These are phyloP conservation scores for Cryphonectria carpinicola DNA, from an alignment of 2,329 filamentous ascomycete species.

Conservation along the genomic window DNA sequence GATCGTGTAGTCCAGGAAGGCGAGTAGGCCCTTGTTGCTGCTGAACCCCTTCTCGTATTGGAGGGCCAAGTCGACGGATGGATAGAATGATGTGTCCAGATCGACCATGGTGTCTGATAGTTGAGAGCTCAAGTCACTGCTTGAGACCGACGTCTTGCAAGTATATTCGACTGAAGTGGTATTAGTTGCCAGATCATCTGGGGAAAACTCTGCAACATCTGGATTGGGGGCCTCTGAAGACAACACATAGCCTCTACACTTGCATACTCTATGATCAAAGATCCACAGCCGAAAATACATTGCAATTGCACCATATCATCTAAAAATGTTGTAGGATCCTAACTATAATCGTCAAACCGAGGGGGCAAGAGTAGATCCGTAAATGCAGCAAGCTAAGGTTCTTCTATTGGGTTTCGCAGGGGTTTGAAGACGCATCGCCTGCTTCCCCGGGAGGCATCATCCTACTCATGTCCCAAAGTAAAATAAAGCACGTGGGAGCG, in stretches of 20 bases:
- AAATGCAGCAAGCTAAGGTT: constrained; percentile 8
- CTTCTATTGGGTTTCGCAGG: constrained; percentile 12
- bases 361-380: neutral
- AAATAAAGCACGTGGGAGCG: neutral
- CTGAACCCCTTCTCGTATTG: constrained; percentile 17
- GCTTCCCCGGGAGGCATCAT: constrained; percentile 1
- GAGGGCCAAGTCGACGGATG: constrained; percentile 12
- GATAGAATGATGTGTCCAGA: constrained; percentile 16
- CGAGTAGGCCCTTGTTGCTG: constrained; percentile 7
- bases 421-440: neutral
- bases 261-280: neutral
- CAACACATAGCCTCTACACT: neutral
- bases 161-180: too few species aligned
- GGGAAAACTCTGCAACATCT: neutral
- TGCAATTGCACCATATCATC: constrained; percentile 13
- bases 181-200: neutral
- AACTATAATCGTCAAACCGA: neutral
- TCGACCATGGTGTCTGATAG: constrained; percentile 1
- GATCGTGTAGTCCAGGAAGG: constrained; percentile 13
- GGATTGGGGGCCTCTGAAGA: neutral
- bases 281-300: neutral
- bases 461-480: neutral
- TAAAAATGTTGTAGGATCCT: constrained; percentile 1
- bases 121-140: neutral
- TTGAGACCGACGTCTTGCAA: neutral